Percentiles rank a stretch among this genome's conserved stretches.
These are phyloP conservation scores for Aureobasidium musti DNA, from an alignment of 2,329 filamentous ascomycete species.

Conservation along the genomic window DNA sequence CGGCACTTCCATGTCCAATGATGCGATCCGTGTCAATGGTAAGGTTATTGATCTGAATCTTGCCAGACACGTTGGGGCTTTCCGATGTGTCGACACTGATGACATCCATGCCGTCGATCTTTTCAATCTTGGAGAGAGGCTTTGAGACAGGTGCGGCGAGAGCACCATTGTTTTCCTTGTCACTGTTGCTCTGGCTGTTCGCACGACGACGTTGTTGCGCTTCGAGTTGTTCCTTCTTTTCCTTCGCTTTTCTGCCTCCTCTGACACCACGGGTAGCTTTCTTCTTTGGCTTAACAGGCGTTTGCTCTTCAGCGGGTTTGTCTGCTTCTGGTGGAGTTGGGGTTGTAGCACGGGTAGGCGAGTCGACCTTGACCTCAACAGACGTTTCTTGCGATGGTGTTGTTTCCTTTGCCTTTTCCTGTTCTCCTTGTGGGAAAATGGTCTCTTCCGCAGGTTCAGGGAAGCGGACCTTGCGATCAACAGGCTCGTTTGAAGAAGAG, in stretches of 20 bases:
- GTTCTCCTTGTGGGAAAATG: constrained; percentile 38
- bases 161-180: constrained; percentile 36
- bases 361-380: constrained; percentile 23
- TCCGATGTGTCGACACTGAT: constrained; percentile 49
- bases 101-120: constrained; percentile 42
- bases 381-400: constrained; percentile 11
- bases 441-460: constrained; percentile 42
- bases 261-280: constrained; percentile 53
- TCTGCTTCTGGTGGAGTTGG: constrained; percentile 8
- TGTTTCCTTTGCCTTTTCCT: constrained; percentile 31
- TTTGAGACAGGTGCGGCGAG: constrained; percentile 37
- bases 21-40: constrained; percentile 62
- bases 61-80: constrained; percentile 48
- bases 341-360: constrained; percentile 22
- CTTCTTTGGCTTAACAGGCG: constrained; percentile 44
- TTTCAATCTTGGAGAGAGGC: constrained; percentile 33
- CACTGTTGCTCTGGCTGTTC: constrained; percentile 28
- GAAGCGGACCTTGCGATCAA: constrained; percentile 30
- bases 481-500: background rate
- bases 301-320: constrained; percentile 28
- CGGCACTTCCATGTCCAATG: constrained; percentile 81
- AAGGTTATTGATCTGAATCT: constrained; percentile 62
- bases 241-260: constrained; percentile 40
- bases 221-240: constrained; percentile 33
- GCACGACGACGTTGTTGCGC: constrained; percentile 31